Evolutionary conservation across 768 basidiomycete genomes (phyloP), one percentile per base, ranked within the genome.

Genomic region (Calvatia gigantea): DNA sequence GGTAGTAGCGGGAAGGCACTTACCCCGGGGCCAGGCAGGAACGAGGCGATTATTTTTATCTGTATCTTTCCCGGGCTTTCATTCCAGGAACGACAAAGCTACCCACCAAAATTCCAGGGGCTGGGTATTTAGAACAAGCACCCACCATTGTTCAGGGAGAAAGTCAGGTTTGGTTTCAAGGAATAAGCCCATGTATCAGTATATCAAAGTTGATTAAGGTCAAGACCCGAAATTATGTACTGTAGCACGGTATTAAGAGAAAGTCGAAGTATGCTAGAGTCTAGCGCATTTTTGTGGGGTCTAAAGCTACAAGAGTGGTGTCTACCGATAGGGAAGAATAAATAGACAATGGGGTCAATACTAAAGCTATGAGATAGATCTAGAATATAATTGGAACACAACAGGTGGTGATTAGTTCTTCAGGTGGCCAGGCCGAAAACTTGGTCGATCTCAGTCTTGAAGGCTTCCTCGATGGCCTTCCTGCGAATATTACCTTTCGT

Each of bases 401-500:
- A 42, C 33, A 6, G 23, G 31, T 12, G 29, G 41, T 19, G 23
- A 53, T 43, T 33, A 21, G 19, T n/a, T 32, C 17, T 23, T 33
- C 25, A 53, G 15, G 51, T 42, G 31, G 33, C 25, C 19, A 44
- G n/a, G 28, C 51, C 68, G 61, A 84, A 89, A 28, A 89, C 77
- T 29, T 65, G 64, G 67, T 91, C 86, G 15, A 91, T 76, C 53
- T 79, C 70, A 28, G 65, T 62, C 62, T 76, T 75, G 73, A 80
- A 88, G 27, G 74, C 62, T 59, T 87, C 85, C 69, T 91, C 89
- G 25, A 89, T 86, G 7, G 86, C 88, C 61, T 77, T 81, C 45
- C 89, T 80, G 47, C 89, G 83, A 59, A 91, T 86, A 63, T 91
- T 91, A 25, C 89, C 89, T 72, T 91, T 91, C 12, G 89, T 89